Evolutionary conservation across 2,329 filamentous ascomycete species (phyloP), one percentile per base, ranked within the genome.

Genomic region (Pseudocercospora pini-densiflorae): DNA sequence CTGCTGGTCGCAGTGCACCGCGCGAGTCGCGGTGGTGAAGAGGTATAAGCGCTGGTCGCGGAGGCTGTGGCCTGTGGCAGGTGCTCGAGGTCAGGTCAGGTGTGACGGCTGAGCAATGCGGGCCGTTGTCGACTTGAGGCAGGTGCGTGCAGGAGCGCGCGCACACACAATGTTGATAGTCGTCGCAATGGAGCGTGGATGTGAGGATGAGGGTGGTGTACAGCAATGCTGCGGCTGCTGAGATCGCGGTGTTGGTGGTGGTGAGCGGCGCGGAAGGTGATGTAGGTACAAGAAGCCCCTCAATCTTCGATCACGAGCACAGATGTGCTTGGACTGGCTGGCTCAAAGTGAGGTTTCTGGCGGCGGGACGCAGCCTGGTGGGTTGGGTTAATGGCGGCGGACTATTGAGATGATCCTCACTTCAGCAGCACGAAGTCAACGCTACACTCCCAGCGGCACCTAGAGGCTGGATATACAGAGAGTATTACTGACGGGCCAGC

Each of bases 1-100:
- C 84, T 80, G 71, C 16, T 24, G 55, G 9, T 43, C 55, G 55
- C 55, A 58, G 55, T 58, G 55, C 55, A 58, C 55, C 29, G 55
- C 55, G 55, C 31, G 33, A 43, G 19, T 36, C 16, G 55, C 55
- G 55, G 40, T 31, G 43, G 55, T 58, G 55, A 58, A 12, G 55
- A 58, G 29, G 29, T 58, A 58, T 58, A 58, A 43, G 55, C 31
- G 55, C 55, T 24, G 55, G 33, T 2, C 1, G 12, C 14, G 51
- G 33, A 58, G 55, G 55, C 55, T 58, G 55, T 36, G 55, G 31
- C 40, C n/a, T 19, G 55, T 14, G 33, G 55, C 55, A 58, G 55
- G 55, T 58, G 55, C 29, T 58, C 55, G 55, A 58, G 55, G 55
- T 23, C 55, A 58, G 55, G 55, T 36, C 55, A 24, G 55, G 55